These are phyloP conservation scores for Bremia lactucae DNA, from an alignment of 352 stramenopile species.

Conservation along the genomic window DNA sequence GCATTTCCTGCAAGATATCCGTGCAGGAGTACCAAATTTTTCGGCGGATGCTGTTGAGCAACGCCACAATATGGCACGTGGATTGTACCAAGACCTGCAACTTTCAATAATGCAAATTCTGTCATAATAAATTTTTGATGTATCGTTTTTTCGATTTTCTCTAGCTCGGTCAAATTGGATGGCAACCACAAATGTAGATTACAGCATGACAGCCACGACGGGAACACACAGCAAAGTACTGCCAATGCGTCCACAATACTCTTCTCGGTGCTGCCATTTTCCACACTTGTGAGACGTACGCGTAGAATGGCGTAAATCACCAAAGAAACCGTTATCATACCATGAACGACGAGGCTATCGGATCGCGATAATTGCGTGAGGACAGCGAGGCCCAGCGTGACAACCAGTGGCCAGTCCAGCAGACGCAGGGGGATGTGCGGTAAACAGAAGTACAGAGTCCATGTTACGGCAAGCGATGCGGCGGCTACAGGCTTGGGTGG, in stretches of 20 bases:
- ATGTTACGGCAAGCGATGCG: slow-evolving; percentile 17
- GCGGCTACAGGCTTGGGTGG: slow-evolving; percentile 24
- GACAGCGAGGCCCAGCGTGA: slow-evolving; percentile 23
- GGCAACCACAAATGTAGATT: slow-evolving; percentile 46
- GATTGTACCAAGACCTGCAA: slow-evolving; percentile 59
- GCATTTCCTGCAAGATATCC: slow-evolving; percentile 69
- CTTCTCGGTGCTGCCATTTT: slow-evolving; percentile 23
- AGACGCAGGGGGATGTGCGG: slow-evolving; percentile 33
- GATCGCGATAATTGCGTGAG: slow-evolving; percentile 20
- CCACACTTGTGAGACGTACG: slow-evolving; percentile 27
- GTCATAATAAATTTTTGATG: slow-evolving; percentile 56
- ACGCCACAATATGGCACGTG: slow-evolving; percentile 71
- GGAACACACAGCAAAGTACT: slow-evolving; percentile 34
- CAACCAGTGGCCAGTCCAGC: slow-evolving; percentile 51
- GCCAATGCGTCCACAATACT: slow-evolving; percentile 26
- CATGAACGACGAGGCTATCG: slow-evolving; percentile 17
- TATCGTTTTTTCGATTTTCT: slow-evolving; percentile 51
- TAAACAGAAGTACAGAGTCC: slow-evolving; percentile 45
- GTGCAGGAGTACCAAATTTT: slow-evolving; percentile 63
- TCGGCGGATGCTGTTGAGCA: slow-evolving; percentile 30
- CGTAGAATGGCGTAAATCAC: slow-evolving; percentile 42
- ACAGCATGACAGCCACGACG: slow-evolving; percentile 39
- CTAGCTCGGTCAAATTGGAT: slow-evolving; percentile 34
- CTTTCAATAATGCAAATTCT: slow-evolving; percentile 39
- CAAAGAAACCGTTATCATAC: slow-evolving; percentile 19